A percentile compares a stretch with the other conserved stretches of the same genome.
Evolutionary conservation across 2,329 filamentous ascomycete genomes (phyloP).

Genomic region (Fusarium continuum): DNA sequence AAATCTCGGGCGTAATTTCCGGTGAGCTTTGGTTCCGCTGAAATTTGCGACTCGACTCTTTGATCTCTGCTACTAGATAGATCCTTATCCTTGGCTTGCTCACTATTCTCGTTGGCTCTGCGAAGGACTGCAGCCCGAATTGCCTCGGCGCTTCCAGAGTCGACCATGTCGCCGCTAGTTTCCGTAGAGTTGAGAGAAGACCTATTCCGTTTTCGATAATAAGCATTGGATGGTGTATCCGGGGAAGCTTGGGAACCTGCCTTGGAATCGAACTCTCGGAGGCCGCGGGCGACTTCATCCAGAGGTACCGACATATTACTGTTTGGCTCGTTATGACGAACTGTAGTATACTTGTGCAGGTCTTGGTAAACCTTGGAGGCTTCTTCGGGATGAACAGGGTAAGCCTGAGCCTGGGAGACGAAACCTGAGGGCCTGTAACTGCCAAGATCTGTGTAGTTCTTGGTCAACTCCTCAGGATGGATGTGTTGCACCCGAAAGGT

Average conservation of each 20-base stretch:
- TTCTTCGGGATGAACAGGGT: constrained; percentile 49
- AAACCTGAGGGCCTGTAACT: constrained; percentile 50
- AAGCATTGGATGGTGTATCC: constrained; percentile 41
- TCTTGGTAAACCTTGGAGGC: constrained; percentile 53
- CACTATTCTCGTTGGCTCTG: constrained; percentile 38
- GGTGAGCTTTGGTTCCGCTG: constrained; percentile 46
- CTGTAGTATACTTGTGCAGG: constrained; percentile 51
- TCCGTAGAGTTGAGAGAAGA: constrained; percentile 29
- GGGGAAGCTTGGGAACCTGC: constrained; percentile 38
- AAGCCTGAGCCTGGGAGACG: constrained; percentile 40
- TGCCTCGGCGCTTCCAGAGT: constrained; percentile 44
- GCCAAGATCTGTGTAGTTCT: constrained; percentile 54
- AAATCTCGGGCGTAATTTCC: constrained; percentile 62
- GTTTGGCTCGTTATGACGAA: constrained; percentile 50
- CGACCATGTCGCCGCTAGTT: constrained; percentile 30
- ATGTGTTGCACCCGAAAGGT: constrained; percentile 37
- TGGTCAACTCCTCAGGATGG: constrained; percentile 53
- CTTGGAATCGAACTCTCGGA: constrained; percentile 53
- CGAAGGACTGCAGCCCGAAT: constrained; percentile 46
- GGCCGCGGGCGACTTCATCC: constrained; percentile 49
- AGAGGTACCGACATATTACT: constrained; percentile 41
- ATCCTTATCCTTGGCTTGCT: constrained; percentile 21
- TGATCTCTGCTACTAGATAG: constrained; percentile 3
- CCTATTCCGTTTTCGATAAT: constrained; percentile 37
- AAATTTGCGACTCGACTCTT: background rate